A percentile compares a stretch with the other conserved stretches of the same genome.
Evolutionary conservation across 805 yeast species (phyloP).

Genomic region (Starmerella scarabaei): DNA sequence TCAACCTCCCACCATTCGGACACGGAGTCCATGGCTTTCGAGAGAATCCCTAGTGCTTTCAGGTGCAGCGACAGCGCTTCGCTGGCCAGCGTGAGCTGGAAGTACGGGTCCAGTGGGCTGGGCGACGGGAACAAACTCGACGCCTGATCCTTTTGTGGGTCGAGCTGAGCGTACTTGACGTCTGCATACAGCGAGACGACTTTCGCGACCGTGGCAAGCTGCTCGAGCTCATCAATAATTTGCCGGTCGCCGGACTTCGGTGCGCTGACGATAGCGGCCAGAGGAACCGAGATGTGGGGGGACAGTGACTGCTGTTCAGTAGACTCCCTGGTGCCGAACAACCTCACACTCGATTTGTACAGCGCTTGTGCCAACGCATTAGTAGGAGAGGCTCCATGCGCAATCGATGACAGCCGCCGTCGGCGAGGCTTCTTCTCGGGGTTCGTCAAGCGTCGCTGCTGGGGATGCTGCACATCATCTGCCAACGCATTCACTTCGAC

Average conservation of each 20-base stretch:
- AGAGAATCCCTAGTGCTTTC: constrained; percentile 67
- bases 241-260: constrained; percentile 20
- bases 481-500: constrained; percentile 94
- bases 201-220: constrained; percentile 77
- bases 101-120: constrained; percentile 11
- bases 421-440: constrained; percentile 12
- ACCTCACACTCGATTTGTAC: constrained; percentile 72
- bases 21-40: constrained; percentile 75
- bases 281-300: constrained; percentile 6
- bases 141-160: constrained; percentile 36
- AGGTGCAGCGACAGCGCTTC: constrained; percentile 81
- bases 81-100: constrained; percentile 35
- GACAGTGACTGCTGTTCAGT: neutral
- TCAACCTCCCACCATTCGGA: constrained; percentile 73
- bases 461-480: constrained; percentile 55
- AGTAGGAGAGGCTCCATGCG: constrained; percentile 44
- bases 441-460: constrained; percentile 11
- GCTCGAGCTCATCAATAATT: constrained; percentile 39
- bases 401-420: constrained; percentile 25
- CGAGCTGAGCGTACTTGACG: constrained; percentile 69
- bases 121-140: constrained; percentile 2
- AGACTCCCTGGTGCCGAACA: constrained; percentile 44
- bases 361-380: constrained; percentile 81
- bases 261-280: constrained; percentile 6
- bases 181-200: constrained; percentile 83